phyloP scores from a whole-genome alignment of 371 early-diverging fungal species.

The Mucor saturninus region DNA sequence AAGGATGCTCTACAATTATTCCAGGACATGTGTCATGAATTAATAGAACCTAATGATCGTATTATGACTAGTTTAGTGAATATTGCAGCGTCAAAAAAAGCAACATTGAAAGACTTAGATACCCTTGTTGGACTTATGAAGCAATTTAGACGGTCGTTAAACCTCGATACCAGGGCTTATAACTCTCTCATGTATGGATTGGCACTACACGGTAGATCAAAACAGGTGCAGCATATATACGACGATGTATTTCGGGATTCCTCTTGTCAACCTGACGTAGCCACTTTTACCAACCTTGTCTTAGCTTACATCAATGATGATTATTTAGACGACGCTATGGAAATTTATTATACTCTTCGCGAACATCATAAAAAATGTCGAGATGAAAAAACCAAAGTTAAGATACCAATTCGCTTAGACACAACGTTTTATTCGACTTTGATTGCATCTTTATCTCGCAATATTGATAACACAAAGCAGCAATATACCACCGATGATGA shows the following conservation, averaged over 20 bases:
- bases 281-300: constrained; percentile 34
- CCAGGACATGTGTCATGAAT: constrained; percentile 39
- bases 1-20: constrained; percentile 41
- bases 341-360: constrained; percentile 29
- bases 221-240: constrained; percentile 20
- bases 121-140: background rate
- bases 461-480: background rate
- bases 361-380: constrained; percentile 27
- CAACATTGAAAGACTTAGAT: constrained; percentile 5
- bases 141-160: background rate
- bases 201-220: constrained; percentile 26
- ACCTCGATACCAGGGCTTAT: constrained; percentile 25
- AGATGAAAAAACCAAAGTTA: background rate
- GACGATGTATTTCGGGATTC: constrained; percentile 17
- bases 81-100: constrained; percentile 24
- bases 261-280: constrained; percentile 24
- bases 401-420: constrained; percentile 23
- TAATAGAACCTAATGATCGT: constrained; percentile 38
- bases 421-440: constrained; percentile 35
- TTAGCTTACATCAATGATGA: constrained; percentile 35
- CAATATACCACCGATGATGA: background rate
- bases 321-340: constrained; percentile 30
- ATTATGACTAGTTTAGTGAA: constrained; percentile 39
- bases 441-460: constrained; percentile 19
- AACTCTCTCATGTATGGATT: constrained; percentile 30